Evolutionary conservation across 2,329 filamentous ascomycete genomes (phyloP).

Genomic region (Colletotrichum sp.): DNA sequence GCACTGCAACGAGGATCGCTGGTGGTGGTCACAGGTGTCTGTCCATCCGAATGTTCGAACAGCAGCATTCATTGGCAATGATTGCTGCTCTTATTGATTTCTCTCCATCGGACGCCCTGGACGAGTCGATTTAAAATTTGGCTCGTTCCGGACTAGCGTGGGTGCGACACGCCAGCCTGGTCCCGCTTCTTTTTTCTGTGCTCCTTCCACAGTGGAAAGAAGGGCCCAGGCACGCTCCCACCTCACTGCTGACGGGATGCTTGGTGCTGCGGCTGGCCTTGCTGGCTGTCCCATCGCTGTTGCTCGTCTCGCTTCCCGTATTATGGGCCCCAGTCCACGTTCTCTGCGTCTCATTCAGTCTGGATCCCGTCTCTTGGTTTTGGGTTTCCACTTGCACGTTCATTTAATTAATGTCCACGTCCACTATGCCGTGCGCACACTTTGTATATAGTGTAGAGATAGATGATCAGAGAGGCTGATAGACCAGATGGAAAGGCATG

Average conservation of each 20-base stretch:
- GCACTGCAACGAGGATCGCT: background rate
- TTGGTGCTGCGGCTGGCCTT: background rate
- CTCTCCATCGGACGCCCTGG: background rate
- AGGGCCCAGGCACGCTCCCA: background rate
- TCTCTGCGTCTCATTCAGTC: constrained; percentile 1
- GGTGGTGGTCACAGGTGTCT: background rate
- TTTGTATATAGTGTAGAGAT: background rate
- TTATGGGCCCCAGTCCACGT: background rate
- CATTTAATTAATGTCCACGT: background rate
- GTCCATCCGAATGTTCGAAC: background rate
- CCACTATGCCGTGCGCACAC: background rate
- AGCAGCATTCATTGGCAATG: constrained; percentile 5
- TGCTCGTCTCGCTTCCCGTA: background rate
- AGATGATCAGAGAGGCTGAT: background rate
- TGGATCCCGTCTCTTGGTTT: background rate
- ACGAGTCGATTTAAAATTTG: background rate
- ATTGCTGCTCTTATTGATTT: background rate
- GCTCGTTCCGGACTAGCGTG: background rate
- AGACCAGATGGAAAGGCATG: background rate
- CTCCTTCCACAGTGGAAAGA: background rate
- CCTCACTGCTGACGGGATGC: too few species aligned
- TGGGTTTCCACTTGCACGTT: background rate
- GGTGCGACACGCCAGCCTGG: background rate
- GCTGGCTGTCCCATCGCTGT: background rate
- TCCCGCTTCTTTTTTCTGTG: background rate